Evolutionary conservation across 768 basidiomycete species (phyloP).

Genomic region (Calvatia gigantea): DNA sequence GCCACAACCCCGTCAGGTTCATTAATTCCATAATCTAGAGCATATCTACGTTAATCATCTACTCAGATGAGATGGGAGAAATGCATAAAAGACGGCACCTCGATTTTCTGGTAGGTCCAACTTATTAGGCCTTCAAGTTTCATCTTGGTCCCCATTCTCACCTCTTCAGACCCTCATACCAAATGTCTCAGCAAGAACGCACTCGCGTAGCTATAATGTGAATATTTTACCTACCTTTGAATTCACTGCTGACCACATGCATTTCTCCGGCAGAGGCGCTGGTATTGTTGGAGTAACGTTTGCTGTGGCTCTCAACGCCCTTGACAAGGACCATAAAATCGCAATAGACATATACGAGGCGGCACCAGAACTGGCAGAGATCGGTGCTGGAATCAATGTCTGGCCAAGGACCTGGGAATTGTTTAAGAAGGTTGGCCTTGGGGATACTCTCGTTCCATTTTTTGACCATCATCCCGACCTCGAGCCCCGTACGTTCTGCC

Average conservation of each 20-base stretch:
- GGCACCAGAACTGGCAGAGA: conserved; percentile 32
- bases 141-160: no score
- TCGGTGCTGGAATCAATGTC: conserved; percentile 42
- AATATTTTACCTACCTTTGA: not conserved
- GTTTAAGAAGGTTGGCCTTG: conserved; percentile 10
- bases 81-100: no score
- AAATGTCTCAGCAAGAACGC: not conserved
- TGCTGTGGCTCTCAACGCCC: conserved; percentile 28
- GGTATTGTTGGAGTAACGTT: conserved; percentile 38
- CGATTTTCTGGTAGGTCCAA: no score
- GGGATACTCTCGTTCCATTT: conserved; percentile 10
- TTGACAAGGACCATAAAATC: conserved; percentile 18
- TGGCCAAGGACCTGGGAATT: conserved; percentile 22
- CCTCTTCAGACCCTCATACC: no score
- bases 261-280: conserved; percentile 28
- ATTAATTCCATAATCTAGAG: no score
- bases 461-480: conserved; percentile 14
- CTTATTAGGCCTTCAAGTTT: no score
- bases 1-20: no score
- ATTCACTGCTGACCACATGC: not conserved
- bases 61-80: no score
- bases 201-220: conserved; percentile 10
- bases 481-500: conserved; percentile 12
- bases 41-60: no score
- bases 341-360: conserved; percentile 42